Evolutionary conservation across 257 asterid genomes (phyloP), one percentile per base, ranked within the genome.

Genomic region (Gentiana straminea): DNA sequence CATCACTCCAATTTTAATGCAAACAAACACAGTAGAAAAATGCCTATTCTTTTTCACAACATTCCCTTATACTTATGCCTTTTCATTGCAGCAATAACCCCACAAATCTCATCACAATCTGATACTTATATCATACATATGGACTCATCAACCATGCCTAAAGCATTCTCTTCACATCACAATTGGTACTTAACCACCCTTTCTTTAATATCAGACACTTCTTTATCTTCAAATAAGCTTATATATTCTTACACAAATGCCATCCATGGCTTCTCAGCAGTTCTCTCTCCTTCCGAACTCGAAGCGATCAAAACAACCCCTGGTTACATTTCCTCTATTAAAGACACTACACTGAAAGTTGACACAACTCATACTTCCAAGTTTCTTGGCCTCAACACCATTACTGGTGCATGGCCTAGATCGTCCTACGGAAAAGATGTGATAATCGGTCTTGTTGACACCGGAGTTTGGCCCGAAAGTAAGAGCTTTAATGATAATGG

Each of bases 401-500:
- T 48, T 5, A 53, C 57, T n/a, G 73, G 71, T 1, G 32, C 59
- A 13, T 64, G 75, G 80, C 49, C 64, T 4, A 73, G 73, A 13
- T 71, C 57, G 6, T 57, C 46, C 35, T 58, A 58, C 8, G 75
- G 62, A 15, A 63, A 65, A 4, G 83, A 77, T 24, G 78, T 77
- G n/a, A 46, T 77, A 32, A 45, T 77, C 2, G 83, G 80, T 0
- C 75, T 77, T 0, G 68, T 77, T 13, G 83, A 77, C 12, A 77
- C 83, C 13, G 83, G 83, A 0, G 80, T 77, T 13, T 77, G 83
- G 83, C 83, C 83, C 0, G 83, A 77, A 43, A 70, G 77, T 4
- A 71, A 74, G 62, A 73, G 80, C 48, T 77, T 61, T 7, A 70
- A 55, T 3, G 83, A 77, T 9, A 1, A 60, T 1, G 73, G 71